Base-by-base conservation (phyloP, 2,329 filamentous ascomycete species). In the Cladorrhinum sp. region DNA sequence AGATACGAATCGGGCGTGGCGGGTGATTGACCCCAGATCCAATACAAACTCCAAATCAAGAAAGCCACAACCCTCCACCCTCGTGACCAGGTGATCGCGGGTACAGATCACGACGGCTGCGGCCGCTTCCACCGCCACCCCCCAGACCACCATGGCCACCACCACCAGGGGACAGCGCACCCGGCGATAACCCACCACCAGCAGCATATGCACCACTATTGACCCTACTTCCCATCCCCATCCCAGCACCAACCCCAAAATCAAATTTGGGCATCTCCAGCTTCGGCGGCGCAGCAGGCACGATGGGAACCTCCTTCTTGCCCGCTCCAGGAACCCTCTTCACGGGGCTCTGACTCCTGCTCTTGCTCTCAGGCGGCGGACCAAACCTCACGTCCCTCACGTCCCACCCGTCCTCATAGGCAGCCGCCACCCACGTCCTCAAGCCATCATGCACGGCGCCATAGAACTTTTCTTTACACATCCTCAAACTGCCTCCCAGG, bases 381-480 rank as follows among this genome's bases (percentile, higher is more conserved):
- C 91, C 91, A 73, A 89, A 91, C 57, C 93, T 82, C 23, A 98
- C 93, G 69, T 89, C 87, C 57, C 83, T 82, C 49, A 92, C 88
- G 55, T 92, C 86, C 94, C 95, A 99, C 51, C 86, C 90, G 74
- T 99, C 95, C 63, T 93, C 92, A 26, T 81, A 82, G 0, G 92
- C 93, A 0, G 94, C 95, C 0, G 88, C 88, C 18, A 97, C 90
- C 93, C 94, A 99, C 6, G 90, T 93, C 58, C 90, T 86, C 65
- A 98, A 80, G 1, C 88, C 92, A 68, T 94, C 91, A 73, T 99
- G 95, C 3, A 99, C 90, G 54, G 90, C 87, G 1, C 90, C 90
- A 73, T 99, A 98, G 73, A 98, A 96, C 74, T 98, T 98, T 75
- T 97, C 93, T 74, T 98, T 99, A 80, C 94, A 98, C 16, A 94